phyloP scores from a whole-genome alignment of 164 flowering plant genomes.

The Taxillus chinensis region DNA sequence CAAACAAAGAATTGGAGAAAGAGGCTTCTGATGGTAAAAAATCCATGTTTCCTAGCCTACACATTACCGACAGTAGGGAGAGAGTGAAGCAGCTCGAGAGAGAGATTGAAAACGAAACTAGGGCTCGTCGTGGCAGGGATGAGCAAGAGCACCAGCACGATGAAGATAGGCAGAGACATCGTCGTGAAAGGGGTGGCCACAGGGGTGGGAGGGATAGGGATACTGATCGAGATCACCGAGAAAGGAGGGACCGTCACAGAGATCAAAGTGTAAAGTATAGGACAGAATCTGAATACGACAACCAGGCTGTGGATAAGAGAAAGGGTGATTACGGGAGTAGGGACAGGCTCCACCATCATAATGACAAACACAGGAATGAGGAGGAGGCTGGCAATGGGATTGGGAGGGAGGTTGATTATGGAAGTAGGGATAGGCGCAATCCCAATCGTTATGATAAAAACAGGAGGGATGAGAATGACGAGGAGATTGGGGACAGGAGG shows the following conservation, averaged over 20 bases:
- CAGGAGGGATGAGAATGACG: conserved; percentile 10
- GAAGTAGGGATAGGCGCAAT: neutral
- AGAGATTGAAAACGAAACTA: conserved; percentile 54
- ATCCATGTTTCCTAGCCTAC: conserved; percentile 31
- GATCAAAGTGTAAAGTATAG: neutral
- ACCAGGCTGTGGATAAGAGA: neutral
- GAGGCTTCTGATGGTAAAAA: conserved; percentile 15
- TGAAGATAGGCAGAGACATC: conserved; percentile 16
- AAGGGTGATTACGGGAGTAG: neutral
- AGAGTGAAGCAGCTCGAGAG: conserved; percentile 57
- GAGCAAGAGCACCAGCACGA: neutral
- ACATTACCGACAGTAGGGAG: conserved; percentile 40
- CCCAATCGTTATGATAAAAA: conserved; percentile 7
- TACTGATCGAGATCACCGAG: conserved; percentile 2
- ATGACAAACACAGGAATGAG: neutral
- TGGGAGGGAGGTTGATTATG: neutral
- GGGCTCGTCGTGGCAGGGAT: conserved; percentile 9
- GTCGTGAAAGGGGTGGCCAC: conserved; percentile 14
- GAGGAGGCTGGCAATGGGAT: neutral
- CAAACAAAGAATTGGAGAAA: conserved; percentile 16
- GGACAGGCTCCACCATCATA: neutral
- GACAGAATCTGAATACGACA: too few species aligned
- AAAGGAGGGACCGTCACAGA: neutral
- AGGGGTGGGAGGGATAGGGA: conserved; percentile 6
- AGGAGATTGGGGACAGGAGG: conserved; percentile 9